Percentiles rank a stretch among this genome's conserved stretches.
Conservation (phyloP, 192 early-diverging fungal species). For the Pilobolus umbonatus region DNA sequence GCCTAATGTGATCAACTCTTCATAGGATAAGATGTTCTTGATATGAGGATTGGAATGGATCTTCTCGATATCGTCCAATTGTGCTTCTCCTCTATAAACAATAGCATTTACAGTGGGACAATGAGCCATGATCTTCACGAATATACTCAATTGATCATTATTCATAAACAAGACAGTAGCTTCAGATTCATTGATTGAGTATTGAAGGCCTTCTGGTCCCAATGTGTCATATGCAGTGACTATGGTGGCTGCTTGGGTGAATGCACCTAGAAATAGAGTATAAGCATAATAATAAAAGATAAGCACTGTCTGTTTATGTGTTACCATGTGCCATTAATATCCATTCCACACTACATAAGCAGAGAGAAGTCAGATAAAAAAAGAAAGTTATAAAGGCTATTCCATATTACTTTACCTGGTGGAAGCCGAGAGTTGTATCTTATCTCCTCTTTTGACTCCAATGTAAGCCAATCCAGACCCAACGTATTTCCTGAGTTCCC, state of each 20-base stretch:
- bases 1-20: constrained; percentile 62
- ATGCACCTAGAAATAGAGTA: constrained; percentile 37
- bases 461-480: constrained; percentile 40
- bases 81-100: constrained; percentile 62
- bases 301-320: neutral
- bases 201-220: constrained; percentile 67
- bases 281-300: neutral
- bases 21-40: constrained; percentile 54
- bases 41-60: constrained; percentile 38
- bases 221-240: constrained; percentile 88
- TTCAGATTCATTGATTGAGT: constrained; percentile 73
- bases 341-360: constrained; percentile 26
- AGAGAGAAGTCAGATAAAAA: neutral
- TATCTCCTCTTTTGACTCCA: constrained; percentile 23
- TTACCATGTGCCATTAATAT: constrained; percentile 34
- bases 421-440: constrained; percentile 26
- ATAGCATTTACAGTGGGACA: constrained; percentile 57
- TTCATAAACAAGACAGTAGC: constrained; percentile 67
- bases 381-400: no score
- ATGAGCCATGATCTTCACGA: constrained; percentile 50
- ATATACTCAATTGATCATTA: constrained; percentile 60
- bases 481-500: constrained; percentile 43
- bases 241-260: constrained; percentile 68
- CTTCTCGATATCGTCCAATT: constrained; percentile 40
- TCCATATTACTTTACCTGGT: constrained; percentile 19